Conservation (phyloP, 495 filamentous ascomycete genomes). For the Parathielavia hyrcaniae region DNA sequence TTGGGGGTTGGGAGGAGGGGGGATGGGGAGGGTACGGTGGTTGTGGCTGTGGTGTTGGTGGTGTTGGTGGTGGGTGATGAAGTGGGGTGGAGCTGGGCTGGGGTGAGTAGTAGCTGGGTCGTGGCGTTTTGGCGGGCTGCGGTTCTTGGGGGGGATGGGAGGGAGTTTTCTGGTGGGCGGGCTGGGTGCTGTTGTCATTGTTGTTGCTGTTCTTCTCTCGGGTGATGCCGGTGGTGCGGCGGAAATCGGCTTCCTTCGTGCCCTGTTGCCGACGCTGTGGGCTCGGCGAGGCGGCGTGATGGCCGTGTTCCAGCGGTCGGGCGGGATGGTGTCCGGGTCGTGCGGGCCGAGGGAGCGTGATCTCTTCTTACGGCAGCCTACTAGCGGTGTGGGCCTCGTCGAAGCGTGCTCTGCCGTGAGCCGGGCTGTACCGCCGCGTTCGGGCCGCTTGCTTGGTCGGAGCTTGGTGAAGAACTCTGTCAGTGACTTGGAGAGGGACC, state of each 20-base stretch:
- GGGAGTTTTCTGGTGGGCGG: neutral
- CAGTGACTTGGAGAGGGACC: slow-evolving; percentile 20
- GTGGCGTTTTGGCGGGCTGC: neutral
- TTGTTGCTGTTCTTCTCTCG: neutral
- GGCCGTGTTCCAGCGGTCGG: slow-evolving; percentile 22
- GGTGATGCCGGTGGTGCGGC: neutral
- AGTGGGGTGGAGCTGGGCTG: neutral
- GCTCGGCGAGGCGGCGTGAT: slow-evolving; percentile 18
- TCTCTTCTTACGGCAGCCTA: slow-evolving; percentile 3
- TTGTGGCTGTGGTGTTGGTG: neutral
- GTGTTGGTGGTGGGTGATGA: too few species aligned
- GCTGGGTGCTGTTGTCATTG: neutral
- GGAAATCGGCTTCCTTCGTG: neutral
- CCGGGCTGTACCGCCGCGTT: slow-evolving; percentile 39
- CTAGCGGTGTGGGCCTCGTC: neutral
- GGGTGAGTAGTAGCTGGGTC: neutral
- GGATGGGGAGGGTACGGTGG: neutral
- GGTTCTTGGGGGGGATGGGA: neutral
- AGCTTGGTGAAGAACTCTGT: slow-evolving; percentile 32
- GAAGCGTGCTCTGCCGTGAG: neutral
- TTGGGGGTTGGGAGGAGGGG: slow-evolving; percentile 1
- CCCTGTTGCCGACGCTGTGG: slow-evolving; percentile 8
- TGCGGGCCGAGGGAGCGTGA: slow-evolving; percentile 7
- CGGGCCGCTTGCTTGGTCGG: slow-evolving; percentile 38
- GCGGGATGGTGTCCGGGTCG: slow-evolving; percentile 20